These are phyloP conservation scores for Penicillium daleae DNA, from an alignment of 495 filamentous ascomycete species.

Conservation along the genomic window DNA sequence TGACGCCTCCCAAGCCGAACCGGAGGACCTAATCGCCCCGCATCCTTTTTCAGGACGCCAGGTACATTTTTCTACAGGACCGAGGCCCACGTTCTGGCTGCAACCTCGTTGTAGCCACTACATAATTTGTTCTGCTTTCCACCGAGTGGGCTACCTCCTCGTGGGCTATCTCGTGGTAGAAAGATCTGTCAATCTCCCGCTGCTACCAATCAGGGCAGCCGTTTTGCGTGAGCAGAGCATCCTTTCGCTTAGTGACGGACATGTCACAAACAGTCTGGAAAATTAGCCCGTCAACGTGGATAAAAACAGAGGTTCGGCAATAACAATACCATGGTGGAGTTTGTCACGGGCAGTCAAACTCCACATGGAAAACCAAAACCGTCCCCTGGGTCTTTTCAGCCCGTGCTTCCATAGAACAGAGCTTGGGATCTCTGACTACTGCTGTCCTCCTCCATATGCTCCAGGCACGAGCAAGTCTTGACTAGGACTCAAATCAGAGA, in stretches of 20 bases:
- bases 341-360: slow-evolving; percentile 2
- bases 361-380: slow-evolving; percentile 4
- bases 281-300: not conserved
- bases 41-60: not conserved
- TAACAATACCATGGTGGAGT: slow-evolving; percentile 1
- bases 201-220: not conserved
- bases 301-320: not conserved
- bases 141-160: not conserved
- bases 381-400: not conserved
- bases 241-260: slow-evolving; percentile 4
- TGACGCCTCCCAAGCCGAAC: not conserved
- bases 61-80: not conserved
- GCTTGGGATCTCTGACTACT: not conserved
- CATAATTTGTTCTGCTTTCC: not conserved
- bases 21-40: slow-evolving; percentile 1
- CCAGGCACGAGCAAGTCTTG: not conserved
- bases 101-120: not conserved
- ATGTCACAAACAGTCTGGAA: not conserved
- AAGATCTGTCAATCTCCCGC: not conserved
- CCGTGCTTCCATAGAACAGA: not conserved
- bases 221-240: not conserved
- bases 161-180: not conserved
- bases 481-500: not conserved
- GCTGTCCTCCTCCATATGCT: not conserved
- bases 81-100: not conserved